Conservation (phyloP, 2,329 filamentous ascomycete genomes). For the Paraphoma chrysanthemicola region DNA sequence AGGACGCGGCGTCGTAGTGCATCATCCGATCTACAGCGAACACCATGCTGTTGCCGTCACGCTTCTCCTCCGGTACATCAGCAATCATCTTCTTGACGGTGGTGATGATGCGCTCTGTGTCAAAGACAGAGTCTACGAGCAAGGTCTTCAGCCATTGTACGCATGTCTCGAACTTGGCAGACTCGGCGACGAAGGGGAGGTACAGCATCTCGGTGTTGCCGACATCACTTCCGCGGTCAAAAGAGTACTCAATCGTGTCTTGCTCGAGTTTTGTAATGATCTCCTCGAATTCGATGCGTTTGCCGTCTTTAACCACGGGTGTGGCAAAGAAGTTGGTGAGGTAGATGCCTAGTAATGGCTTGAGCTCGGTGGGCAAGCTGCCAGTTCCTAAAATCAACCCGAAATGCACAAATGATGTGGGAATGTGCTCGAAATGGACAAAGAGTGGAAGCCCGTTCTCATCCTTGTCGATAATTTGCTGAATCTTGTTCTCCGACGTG, state of each 20-base stretch:
- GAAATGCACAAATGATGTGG: constrained; percentile 90
- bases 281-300: constrained; percentile 84
- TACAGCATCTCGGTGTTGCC: constrained; percentile 83
- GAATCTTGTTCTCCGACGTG: constrained; percentile 70
- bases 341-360: constrained; percentile 84
- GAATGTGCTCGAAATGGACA: constrained; percentile 95
- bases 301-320: constrained; percentile 78
- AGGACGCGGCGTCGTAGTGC: constrained; percentile 78
- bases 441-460: constrained; percentile 75
- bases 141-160: constrained; percentile 86
- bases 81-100: constrained; percentile 82
- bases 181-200: constrained; percentile 84
- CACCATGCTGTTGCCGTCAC: constrained; percentile 75
- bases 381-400: constrained; percentile 81
- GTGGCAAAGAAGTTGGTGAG: constrained; percentile 94
- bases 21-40: constrained; percentile 74
- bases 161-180: constrained; percentile 81
- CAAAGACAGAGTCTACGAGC: constrained; percentile 89
- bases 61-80: constrained; percentile 90
- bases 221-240: constrained; percentile 71
- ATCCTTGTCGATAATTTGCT: constrained; percentile 77
- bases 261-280: constrained; percentile 90
- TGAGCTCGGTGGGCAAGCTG: constrained; percentile 77
- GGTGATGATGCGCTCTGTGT: constrained; percentile 68
- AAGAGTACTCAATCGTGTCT: constrained; percentile 84